Conservation (phyloP, 1,139 yeast species). For the Suhomyces kunorum region DNA sequence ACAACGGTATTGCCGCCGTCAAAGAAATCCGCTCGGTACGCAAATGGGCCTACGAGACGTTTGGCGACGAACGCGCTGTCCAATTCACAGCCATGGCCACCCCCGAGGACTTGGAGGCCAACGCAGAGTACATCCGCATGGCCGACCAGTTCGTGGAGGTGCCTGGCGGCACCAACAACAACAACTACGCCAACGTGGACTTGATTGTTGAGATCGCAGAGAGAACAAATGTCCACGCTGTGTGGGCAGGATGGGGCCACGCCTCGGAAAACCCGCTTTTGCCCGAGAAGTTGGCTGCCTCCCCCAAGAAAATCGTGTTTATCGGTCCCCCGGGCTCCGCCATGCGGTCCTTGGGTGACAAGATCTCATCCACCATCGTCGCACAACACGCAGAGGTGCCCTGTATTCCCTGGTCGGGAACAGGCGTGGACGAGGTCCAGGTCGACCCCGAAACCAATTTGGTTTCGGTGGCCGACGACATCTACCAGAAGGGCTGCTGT, state of each 20-base stretch:
- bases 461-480: constrained; percentile 83
- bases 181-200: constrained; percentile 97
- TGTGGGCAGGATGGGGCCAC: constrained; percentile 99
- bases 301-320: constrained; percentile 83
- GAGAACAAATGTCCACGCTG: constrained; percentile 95
- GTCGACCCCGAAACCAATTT: constrained; percentile 69
- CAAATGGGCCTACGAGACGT: constrained; percentile 98
- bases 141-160: constrained; percentile 98
- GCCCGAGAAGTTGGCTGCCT: constrained; percentile 90
- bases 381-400: constrained; percentile 98
- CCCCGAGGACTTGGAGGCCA: constrained; percentile 95
- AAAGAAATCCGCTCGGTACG: constrained; percentile 96
- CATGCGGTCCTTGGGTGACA: constrained; percentile 98
- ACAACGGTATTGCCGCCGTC: constrained; percentile 98
- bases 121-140: constrained; percentile 97
- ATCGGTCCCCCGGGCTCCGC: constrained; percentile 99
- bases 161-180: constrained; percentile 98
- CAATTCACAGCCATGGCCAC: constrained; percentile 98
- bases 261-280: constrained; percentile 95
- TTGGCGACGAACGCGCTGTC: constrained; percentile 91
- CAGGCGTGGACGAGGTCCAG: constrained; percentile 83
- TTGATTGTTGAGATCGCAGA: constrained; percentile 96
- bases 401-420: constrained; percentile 99
- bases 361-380: constrained; percentile 94
- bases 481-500: constrained; percentile 88